Evolutionary conservation across 2,329 filamentous ascomycete genomes (phyloP).

Genomic region (Fusarium decemcellulare): DNA sequence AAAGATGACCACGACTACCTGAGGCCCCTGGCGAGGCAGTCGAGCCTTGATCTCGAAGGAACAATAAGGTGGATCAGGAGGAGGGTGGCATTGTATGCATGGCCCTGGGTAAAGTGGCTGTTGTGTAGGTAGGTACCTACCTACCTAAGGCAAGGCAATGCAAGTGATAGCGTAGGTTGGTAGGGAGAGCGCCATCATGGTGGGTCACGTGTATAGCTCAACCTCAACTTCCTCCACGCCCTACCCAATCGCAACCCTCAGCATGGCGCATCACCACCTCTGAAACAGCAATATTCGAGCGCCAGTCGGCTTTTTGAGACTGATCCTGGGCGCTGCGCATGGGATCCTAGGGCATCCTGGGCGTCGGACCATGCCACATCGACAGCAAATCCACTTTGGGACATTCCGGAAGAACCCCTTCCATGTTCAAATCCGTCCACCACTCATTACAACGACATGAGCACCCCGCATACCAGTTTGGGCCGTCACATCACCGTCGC

Average conservation of each 20-base stretch:
- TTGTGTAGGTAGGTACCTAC: neutral
- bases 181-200: neutral
- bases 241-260: constrained; percentile 1
- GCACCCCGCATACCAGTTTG: constrained; percentile 39
- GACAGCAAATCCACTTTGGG: constrained; percentile 37
- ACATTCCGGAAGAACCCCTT: constrained; percentile 42
- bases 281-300: neutral
- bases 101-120: neutral
- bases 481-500: constrained; percentile 16
- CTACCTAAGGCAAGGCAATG: neutral
- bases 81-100: constrained; percentile 7
- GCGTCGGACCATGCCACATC: constrained; percentile 32
- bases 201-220: constrained; percentile 33
- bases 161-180: neutral
- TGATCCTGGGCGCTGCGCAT: neutral
- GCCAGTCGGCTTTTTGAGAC: neutral
- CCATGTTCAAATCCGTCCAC: constrained; percentile 41
- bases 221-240: neutral
- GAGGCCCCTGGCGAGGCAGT: neutral
- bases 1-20: neutral
- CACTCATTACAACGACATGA: constrained; percentile 8
- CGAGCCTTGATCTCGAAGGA: constrained; percentile 2
- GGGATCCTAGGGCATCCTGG: constrained; percentile 23
- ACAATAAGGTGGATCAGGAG: constrained; percentile 1
- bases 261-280: neutral